Evolutionary conservation across 371 early-diverging fungal genomes (phyloP).

Genomic region (Mucor indicus): DNA sequence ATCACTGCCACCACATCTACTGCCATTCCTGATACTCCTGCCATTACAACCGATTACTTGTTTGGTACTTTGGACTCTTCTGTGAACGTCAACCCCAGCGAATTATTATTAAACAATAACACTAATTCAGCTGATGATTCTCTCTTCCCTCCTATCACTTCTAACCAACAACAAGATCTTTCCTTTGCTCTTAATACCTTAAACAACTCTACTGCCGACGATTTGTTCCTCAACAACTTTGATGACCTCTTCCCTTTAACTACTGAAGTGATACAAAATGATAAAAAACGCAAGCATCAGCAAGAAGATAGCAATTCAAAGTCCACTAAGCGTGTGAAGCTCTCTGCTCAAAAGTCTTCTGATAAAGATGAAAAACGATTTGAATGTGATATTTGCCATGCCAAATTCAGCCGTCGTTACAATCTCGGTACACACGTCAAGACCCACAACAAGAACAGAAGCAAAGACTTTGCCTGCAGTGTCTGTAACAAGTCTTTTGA

Average conservation of each 20-base stretch:
- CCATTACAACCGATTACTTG: background rate
- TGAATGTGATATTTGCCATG: constrained; percentile 52
- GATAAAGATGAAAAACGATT: constrained; percentile 31
- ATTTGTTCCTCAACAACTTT: constrained; percentile 13
- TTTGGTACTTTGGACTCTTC: background rate
- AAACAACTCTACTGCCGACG: no score
- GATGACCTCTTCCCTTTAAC: background rate
- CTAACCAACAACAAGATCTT: constrained; percentile 1
- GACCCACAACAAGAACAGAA: constrained; percentile 67
- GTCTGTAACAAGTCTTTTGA: constrained; percentile 59
- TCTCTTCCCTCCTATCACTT: constrained; percentile 38
- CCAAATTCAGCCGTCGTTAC: constrained; percentile 65
- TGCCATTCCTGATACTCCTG: background rate
- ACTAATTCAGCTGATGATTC: no score
- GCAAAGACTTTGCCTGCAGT: constrained; percentile 58
- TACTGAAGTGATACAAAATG: constrained; percentile 1
- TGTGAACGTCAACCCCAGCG: constrained; percentile 17
- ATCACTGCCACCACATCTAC: background rate
- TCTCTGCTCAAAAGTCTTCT: background rate
- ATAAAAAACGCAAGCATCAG: no score
- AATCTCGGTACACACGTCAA: constrained; percentile 73
- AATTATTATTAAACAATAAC: constrained; percentile 22
- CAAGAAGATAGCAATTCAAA: no score
- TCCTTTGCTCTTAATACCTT: background rate
- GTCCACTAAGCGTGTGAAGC: no score